Base-by-base conservation (phyloP, 257 asterid genomes). In the Ligustrum vulgare region DNA sequence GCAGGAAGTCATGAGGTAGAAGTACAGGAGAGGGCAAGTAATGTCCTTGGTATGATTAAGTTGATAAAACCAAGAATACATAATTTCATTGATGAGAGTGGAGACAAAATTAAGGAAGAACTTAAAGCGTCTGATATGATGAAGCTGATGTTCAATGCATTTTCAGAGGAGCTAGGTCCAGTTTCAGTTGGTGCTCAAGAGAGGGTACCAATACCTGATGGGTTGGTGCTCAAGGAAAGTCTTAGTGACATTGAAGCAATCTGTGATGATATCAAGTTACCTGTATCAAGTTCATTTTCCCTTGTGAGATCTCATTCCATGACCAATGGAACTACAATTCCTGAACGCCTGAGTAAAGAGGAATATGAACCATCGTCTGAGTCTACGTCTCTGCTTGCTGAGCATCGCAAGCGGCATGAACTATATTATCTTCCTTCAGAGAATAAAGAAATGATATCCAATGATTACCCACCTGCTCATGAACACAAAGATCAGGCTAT, bases 131-230 rank as follows among this genome's bases (percentile, higher is more conserved):
- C 81, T 70, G 90, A 88, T 77, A 65, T 80, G 31, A 74, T 87
- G 54, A 86, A 85, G 78, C 82, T 88, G 79, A 72, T 89, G 47
- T 81, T 78, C 60, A 87, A 80, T 74, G 87, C 91, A 33, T 91
- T 93, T 69, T 85, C 91, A 0, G 98, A 92, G 81, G 97, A 91
- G 77, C 92, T 94, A 20, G 99, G 96, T 84, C 99, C 99, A 32
- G 88, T 92, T 80, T 81, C 97, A 64, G 69, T 75, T 45, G 86
- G 79, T 86, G 88, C 99, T 68, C 99, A 92, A 74, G 91, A 83
- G 74, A 91, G 87, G 87, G 93, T 94, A 51, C 87, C 88, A 49
- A 28, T 91, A 64, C 99, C 99, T 3, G 91, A 82, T 77, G 97
- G 94, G 47, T 82, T 91, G 73, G 87, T 78, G 58, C 91, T 92